These are phyloP conservation scores for Rhizophagus clarus DNA, from an alignment of 192 early-diverging fungal species.

Conservation along the genomic window DNA sequence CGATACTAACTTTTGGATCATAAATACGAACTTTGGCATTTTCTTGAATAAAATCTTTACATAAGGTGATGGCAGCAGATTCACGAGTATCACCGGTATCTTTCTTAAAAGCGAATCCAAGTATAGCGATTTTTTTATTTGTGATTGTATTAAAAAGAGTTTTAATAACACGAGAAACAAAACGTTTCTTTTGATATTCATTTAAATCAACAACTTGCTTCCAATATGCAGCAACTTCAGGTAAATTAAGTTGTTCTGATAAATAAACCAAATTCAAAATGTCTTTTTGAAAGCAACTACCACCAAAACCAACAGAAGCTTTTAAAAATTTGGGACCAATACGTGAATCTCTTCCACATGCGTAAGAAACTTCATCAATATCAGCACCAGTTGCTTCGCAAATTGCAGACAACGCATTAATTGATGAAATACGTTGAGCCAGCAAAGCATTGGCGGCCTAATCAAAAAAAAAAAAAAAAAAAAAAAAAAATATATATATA, in stretches of 20 bases:
- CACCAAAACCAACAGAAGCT: slow-evolving; percentile 92
- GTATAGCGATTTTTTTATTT: slow-evolving; percentile 75
- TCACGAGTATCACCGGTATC: slow-evolving; percentile 93
- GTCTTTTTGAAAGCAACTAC: slow-evolving; percentile 96
- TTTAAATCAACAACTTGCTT: slow-evolving; percentile 88
- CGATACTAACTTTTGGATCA: slow-evolving; percentile 83
- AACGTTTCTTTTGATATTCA: slow-evolving; percentile 88
- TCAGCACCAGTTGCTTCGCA: slow-evolving; percentile 93
- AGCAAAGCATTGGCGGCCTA: slow-evolving; percentile 91
- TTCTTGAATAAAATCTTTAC: slow-evolving; percentile 78
- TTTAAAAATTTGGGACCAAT: slow-evolving; percentile 91
- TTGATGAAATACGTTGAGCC: slow-evolving; percentile 91
- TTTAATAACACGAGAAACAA: slow-evolving; percentile 71
- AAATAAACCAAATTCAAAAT: slow-evolving; percentile 91
- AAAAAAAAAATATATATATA: background rate
- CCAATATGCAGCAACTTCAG: slow-evolving; percentile 95
- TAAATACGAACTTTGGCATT: slow-evolving; percentile 78
- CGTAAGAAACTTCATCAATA: slow-evolving; percentile 89
- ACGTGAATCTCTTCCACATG: slow-evolving; percentile 82
- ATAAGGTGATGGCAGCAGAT: slow-evolving; percentile 85
- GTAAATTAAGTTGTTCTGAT: slow-evolving; percentile 76
- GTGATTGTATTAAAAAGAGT: slow-evolving; percentile 79
- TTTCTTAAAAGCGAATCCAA: slow-evolving; percentile 96
- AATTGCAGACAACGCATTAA: slow-evolving; percentile 87
- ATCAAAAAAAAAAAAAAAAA: slow-evolving; percentile 11